Conservation (phyloP, 805 yeast species). For the Schizosaccharomyces cryophilus region DNA sequence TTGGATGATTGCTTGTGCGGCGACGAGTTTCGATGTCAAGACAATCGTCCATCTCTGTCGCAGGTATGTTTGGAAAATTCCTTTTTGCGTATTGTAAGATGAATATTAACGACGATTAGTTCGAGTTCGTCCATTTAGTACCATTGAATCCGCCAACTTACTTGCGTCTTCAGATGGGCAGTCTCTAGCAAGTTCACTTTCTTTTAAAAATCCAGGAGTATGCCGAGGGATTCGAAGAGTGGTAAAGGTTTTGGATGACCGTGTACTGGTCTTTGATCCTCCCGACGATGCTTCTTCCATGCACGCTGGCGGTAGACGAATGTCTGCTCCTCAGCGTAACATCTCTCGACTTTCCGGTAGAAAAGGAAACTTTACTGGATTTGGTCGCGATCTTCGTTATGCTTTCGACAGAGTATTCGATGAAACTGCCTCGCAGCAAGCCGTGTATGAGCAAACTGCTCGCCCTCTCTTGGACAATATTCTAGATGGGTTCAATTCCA, state of each 20-base stretch:
- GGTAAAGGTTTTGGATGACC: background rate
- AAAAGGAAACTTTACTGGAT: background rate
- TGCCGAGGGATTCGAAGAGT: background rate
- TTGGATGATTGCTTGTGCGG: background rate
- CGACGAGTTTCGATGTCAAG: background rate
- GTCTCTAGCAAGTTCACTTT: background rate
- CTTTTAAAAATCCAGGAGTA: background rate
- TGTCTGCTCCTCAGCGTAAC: background rate
- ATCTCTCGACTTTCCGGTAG: background rate
- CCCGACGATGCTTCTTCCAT: background rate
- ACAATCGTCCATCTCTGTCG: background rate
- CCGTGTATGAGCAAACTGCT: background rate
- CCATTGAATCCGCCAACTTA: background rate
- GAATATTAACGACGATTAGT: background rate
- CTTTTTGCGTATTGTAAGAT: background rate
- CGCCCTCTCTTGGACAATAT: background rate
- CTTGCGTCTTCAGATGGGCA: background rate
- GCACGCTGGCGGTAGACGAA: background rate
- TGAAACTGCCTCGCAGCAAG: slow-evolving; percentile 1
- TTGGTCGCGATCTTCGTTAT: background rate
- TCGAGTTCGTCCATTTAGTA: slow-evolving; percentile 2
- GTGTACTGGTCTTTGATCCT: slow-evolving; percentile 1
- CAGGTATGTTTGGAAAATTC: background rate
- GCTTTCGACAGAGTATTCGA: slow-evolving; percentile 2
- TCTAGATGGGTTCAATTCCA: background rate